Conservation (phyloP, 2,329 filamentous ascomycete species). For the Scolecobasidium constrictum region DNA sequence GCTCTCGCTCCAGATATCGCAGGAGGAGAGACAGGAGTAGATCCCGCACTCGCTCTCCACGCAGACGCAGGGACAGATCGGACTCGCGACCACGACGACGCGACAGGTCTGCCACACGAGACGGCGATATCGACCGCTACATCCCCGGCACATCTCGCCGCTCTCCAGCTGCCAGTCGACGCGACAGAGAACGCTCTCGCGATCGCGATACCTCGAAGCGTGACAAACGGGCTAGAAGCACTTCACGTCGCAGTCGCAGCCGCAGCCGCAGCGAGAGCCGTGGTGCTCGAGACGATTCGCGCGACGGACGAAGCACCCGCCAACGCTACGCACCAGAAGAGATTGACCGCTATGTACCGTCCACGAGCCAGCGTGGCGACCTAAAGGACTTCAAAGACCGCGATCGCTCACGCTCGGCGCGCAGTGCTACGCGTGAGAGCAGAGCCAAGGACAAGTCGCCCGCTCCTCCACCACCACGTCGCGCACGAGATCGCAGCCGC, state of each 20-base stretch:
- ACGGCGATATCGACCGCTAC: constrained; percentile 8
- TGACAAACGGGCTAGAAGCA: not conserved
- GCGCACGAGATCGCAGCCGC: not conserved
- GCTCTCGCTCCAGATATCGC: constrained; percentile 1
- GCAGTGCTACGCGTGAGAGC: constrained; percentile 12
- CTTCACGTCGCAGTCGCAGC: not conserved
- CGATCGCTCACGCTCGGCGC: no score
- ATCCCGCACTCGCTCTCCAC: not conserved
- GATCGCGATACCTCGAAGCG: constrained; percentile 14
- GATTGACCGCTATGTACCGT: constrained; percentile 36
- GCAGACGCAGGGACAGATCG: constrained; percentile 5
- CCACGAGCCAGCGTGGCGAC: constrained; percentile 19
- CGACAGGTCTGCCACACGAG: not conserved
- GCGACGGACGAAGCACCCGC: constrained; percentile 12
- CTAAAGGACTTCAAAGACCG: constrained; percentile 12
- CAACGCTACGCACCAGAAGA: constrained; percentile 21
- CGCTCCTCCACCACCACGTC: not conserved
- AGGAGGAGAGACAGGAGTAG: not conserved
- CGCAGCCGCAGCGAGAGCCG: constrained; percentile 3
- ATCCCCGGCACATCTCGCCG: constrained; percentile 6
- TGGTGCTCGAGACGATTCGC: constrained; percentile 11
- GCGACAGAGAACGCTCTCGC: constrained; percentile 20
- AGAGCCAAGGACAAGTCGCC: not conserved
- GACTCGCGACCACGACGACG: not conserved
- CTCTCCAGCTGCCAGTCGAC: constrained; percentile 4